Evolutionary conservation across 805 yeast genomes (phyloP).

Genomic region (Candida corydali): DNA sequence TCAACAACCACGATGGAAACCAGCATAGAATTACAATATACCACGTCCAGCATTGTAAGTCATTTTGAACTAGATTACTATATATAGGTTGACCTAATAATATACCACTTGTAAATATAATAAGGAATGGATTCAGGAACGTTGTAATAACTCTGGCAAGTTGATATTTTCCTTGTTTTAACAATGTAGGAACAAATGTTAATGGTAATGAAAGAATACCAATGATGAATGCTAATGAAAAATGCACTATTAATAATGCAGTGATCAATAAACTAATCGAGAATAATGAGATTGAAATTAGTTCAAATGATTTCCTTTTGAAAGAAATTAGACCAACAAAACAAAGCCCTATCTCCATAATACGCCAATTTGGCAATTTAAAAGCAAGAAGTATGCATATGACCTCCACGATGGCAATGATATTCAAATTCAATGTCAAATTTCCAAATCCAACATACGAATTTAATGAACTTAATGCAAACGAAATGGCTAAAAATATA

Average conservation of each 20-base stretch:
- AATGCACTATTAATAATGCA: conserved; percentile 76
- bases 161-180: conserved; percentile 12
- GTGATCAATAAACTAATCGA: conserved; percentile 64
- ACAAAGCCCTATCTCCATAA: conserved; percentile 14
- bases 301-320: conserved; percentile 18
- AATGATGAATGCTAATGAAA: conserved; percentile 69
- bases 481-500: conserved; percentile 62
- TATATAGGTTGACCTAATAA: conserved; percentile 38
- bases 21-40: conserved; percentile 67
- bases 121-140: conserved; percentile 50
- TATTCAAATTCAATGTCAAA: conserved; percentile 20
- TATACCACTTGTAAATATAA: conserved; percentile 23
- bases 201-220: conserved; percentile 76
- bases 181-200: conserved; percentile 47
- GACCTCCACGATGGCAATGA: conserved; percentile 26
- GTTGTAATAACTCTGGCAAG: conserved; percentile 28
- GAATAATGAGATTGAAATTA: conserved; percentile 47
- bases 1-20: conserved; percentile 73
- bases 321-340: conserved; percentile 5
- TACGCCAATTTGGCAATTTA: conserved; percentile 20
- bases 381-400: conserved; percentile 20
- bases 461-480: conserved; percentile 64
- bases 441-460: conserved; percentile 22
- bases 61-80: conserved; percentile 47
- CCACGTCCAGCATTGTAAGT: conserved; percentile 85